Conservation (phyloP, 768 basidiomycete genomes). For the Kwoniella botswanensis region DNA sequence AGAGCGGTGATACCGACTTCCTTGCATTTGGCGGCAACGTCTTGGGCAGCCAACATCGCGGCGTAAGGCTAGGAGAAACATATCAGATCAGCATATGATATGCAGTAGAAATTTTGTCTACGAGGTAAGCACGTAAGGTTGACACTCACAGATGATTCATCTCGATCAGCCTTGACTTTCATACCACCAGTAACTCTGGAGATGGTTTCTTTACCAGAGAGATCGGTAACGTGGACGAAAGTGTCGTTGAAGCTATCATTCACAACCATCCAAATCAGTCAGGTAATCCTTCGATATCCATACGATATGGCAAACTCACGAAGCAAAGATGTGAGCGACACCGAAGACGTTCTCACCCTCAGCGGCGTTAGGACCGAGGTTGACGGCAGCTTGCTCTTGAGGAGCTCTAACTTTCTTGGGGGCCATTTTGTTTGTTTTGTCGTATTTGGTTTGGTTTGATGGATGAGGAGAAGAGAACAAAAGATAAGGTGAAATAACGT, state of each 20-base stretch:
- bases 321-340: conserved; percentile 97
- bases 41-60: conserved; percentile 98
- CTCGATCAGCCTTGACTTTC: conserved; percentile 99
- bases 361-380: conserved; percentile 91
- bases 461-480: conserved; percentile 11
- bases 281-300: background rate
- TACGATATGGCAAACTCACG: conserved; percentile 57
- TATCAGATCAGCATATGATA: too few species aligned
- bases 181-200: conserved; percentile 98
- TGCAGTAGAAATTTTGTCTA: too few species aligned
- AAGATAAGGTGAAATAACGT: background rate
- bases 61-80: conserved; percentile 61
- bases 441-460: conserved; percentile 23
- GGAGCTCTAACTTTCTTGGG: conserved; percentile 58
- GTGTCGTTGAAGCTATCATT: conserved; percentile 90
- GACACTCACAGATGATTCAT: conserved; percentile 87
- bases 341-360: conserved; percentile 98
- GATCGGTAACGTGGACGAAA: conserved; percentile 98
- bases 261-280: conserved; percentile 4
- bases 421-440: conserved; percentile 31
- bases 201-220: conserved; percentile 98
- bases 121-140: too few species aligned
- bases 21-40: conserved; percentile 92
- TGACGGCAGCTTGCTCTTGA: conserved; percentile 81
- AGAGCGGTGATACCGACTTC: conserved; percentile 98